Base-by-base conservation (phyloP, 352 stramenopile species). In the Proteromonas lacertae region DNA sequence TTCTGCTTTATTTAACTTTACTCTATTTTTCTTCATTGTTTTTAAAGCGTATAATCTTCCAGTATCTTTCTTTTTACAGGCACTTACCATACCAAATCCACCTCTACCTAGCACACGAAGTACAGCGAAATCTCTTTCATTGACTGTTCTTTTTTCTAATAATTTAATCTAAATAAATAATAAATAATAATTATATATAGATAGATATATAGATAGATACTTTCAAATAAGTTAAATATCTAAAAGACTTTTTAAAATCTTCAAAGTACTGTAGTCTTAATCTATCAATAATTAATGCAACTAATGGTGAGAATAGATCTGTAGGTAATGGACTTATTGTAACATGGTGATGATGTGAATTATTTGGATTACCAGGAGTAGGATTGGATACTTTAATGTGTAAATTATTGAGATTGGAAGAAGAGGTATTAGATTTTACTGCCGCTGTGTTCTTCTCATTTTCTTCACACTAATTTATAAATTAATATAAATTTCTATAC, bases 51-150 rank as follows among this genome's bases (percentile, higher is more conserved):
- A 86, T 19, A 86, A 48, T 47, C 78, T 79, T 14, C 69, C 69
- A 13, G 64, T 77, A 4, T 56, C 90, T 29, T 70, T 65, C 44
- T 87, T 87, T 53, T 92, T 92, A 41, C 76, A 91, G 34, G 60
- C 81, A 53, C 83, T 88, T 19, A 93, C 79, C 55, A 86, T 73
- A 31, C 79, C 81, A 48, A 93, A 95, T 14, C 81, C 81, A 31
- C 81, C 81, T 35, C 78, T 60, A 17, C 81, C 81, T 18, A 95
- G 59, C 30, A 92, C 66, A 34, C 81, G 63, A 44, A 95, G 78
- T 14, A 88, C 51, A 25, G 74, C 81, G 46, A 93, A 95, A 44
- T 93, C 77, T 26, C 88, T 68, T 43, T 90, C 72, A 14, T 63
- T 65, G 16, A 92, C 64, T 29, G 56, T 60, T 23, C 63, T 57